Percentiles rank a stretch among this genome's conserved stretches.
These are phyloP conservation scores for Tanacetum coccineum DNA, from an alignment of 129 eudicot genomes.

Conservation along the genomic window DNA sequence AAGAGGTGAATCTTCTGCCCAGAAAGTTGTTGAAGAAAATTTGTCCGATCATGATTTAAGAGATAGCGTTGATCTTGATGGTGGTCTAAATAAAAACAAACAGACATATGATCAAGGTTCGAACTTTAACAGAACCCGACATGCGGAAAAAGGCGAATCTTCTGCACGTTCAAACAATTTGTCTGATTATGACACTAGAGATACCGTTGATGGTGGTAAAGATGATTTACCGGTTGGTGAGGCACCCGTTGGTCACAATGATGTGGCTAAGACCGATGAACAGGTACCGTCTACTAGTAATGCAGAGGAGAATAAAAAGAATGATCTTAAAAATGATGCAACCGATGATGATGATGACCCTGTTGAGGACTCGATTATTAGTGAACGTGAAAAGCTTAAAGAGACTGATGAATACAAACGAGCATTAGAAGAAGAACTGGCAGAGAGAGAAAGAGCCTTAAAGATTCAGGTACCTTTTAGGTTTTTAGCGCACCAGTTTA, in stretches of 20 bases:
- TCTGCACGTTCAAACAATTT: neutral
- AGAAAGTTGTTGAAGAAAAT: constrained; percentile 10
- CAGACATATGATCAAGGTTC: neutral
- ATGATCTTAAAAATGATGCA: constrained; percentile 20
- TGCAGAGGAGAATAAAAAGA: constrained; percentile 20
- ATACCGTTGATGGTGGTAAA: constrained; percentile 21
- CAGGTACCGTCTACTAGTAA: constrained; percentile 16
- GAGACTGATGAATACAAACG: constrained; percentile 52
- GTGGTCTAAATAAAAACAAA: constrained; percentile 10
- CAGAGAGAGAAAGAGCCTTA: constrained; percentile 57
- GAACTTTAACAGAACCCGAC: neutral
- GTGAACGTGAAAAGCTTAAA: no score
- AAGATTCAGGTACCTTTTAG: constrained; percentile 54
- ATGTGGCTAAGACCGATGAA: constrained; percentile 1
- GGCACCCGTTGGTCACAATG: constrained; percentile 1
- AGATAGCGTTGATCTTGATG: constrained; percentile 1
- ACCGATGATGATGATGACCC: constrained; percentile 22
- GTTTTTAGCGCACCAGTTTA: constrained; percentile 6
- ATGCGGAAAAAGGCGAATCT: neutral
- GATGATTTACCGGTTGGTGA: constrained; percentile 18
- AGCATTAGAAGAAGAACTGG: constrained; percentile 74
- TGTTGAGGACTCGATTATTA: constrained; percentile 10
- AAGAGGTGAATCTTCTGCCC: constrained; percentile 11
- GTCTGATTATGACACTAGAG: constrained; percentile 2
- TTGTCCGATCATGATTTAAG: constrained; percentile 15